These are phyloP conservation scores for Dendrostoma leiphaemia DNA, from an alignment of 2,329 filamentous ascomycete species.

Conservation along the genomic window DNA sequence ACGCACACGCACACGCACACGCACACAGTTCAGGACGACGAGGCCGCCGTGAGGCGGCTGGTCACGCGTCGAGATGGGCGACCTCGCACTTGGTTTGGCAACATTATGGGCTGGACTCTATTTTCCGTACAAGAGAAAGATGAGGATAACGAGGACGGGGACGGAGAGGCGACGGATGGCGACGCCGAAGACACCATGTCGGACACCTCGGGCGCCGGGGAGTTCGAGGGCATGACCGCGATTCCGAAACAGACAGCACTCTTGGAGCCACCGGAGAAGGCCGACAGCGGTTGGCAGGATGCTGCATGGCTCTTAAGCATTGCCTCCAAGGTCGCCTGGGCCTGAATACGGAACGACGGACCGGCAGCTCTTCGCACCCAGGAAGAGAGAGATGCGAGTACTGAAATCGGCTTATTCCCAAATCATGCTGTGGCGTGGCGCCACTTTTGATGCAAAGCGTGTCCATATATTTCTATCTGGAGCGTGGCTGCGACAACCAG, in stretches of 20 bases:
- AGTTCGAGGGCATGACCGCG: slow-evolving; percentile 40
- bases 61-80: slow-evolving; percentile 50
- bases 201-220: slow-evolving; percentile 21
- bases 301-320: slow-evolving; percentile 67
- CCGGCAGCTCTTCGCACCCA: neutral
- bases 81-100: slow-evolving; percentile 58
- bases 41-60: slow-evolving; percentile 56
- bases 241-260: slow-evolving; percentile 37
- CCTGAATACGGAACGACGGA: neutral
- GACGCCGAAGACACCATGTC: slow-evolving; percentile 15
- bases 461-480: too few species aligned
- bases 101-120: slow-evolving; percentile 57
- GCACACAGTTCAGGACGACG: slow-evolving; percentile 52
- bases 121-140: slow-evolving; percentile 63
- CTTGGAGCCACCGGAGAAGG: slow-evolving; percentile 47
- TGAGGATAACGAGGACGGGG: slow-evolving; percentile 36
- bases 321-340: slow-evolving; percentile 51
- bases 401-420: slow-evolving; percentile 1
- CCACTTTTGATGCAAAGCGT: neutral
- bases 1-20: slow-evolving; percentile 41
- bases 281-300: slow-evolving; percentile 64
- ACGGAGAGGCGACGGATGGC: slow-evolving; percentile 24
- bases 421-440: neutral
- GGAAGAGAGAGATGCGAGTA: neutral
- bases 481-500: too few species aligned